Base-by-base conservation (phyloP, 345 rosid genomes). In the Citrus unshiu region DNA sequence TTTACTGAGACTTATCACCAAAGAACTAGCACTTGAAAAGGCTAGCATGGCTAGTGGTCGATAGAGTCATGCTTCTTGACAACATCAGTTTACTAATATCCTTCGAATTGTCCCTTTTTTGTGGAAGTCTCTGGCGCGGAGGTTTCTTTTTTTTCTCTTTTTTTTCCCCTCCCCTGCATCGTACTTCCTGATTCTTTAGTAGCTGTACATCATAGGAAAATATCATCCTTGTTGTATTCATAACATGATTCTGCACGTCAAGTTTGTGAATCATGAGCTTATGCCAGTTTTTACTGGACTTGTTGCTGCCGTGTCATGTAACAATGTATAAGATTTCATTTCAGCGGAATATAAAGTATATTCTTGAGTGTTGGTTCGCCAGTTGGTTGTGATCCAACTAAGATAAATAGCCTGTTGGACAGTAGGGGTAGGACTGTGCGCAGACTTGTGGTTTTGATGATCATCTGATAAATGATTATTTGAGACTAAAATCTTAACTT, bases 21-120 rank as follows among this genome's bases (percentile, higher is more conserved):
- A 78, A 22, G 97, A 91, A 84, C 85, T 96, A 56, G 88, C 87
- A n/a, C 88, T 96, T 8, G 91, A 81, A 80, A 92, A 86, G 87
- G 78, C 86, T 61, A 79, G 82, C 80, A 14, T 68, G 54, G 73
- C 82, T 60, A 74, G 72, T 87, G 85, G 79, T 75, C 25, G 4
- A 21, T 54, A 2, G 75, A 69, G 60, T 34, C 32, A 30, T 21
- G 27, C 29, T 74, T 56, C 54, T 18, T 74, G 61, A 65, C 32
- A 29, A 70, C 40, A 37, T 74, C 35, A 51, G 43, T 8, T 35
- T 12, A 29, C 30, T 34, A 21, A 29, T 74, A 29, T 69, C 35
- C 57, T 10, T 18, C 5, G 43, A 8, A 39, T 5, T 60, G 46
- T 74, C 8, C 5, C 40, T 72, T 3, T 46, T 37, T 73, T 51